Evolutionary conservation across 106 monocot genomes (phyloP).

Genomic region (Dioscorea zingiberensis): DNA sequence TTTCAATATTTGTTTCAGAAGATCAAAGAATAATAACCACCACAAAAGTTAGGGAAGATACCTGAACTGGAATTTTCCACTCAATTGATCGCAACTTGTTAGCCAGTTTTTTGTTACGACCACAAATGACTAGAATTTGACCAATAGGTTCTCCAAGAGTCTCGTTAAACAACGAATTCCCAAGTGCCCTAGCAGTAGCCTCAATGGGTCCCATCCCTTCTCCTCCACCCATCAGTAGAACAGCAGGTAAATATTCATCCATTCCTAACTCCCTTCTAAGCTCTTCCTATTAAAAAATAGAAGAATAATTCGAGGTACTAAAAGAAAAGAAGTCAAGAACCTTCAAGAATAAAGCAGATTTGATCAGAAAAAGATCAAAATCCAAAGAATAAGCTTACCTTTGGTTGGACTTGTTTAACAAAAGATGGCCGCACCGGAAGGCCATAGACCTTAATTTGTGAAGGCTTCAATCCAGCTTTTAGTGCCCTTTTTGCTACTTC

Average conservation of each 20-base stretch:
- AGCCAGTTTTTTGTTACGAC: constrained; percentile 78
- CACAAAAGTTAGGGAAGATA: constrained; percentile 7
- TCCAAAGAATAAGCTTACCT: constrained; percentile 30
- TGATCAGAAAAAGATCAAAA: neutral
- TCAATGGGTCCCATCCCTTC: constrained; percentile 99
- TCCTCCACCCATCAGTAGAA: constrained; percentile 95
- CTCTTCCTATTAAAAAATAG: constrained; percentile 39
- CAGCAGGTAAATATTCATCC: constrained; percentile 87
- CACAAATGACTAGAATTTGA: constrained; percentile 88
- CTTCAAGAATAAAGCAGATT: neutral
- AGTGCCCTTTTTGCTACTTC: constrained; percentile 87
- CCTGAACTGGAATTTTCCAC: constrained; percentile 95
- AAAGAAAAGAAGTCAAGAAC: neutral
- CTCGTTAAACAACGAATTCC: constrained; percentile 60
- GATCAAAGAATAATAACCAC: too few relatives aligned
- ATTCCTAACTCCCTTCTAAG: constrained; percentile 80
- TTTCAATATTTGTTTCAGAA: too few relatives aligned
- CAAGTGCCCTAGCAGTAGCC: constrained; percentile 84
- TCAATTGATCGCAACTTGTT: constrained; percentile 56
- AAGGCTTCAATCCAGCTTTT: constrained; percentile 76
- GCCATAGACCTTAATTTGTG: constrained; percentile 92
- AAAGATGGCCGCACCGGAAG: constrained; percentile 97
- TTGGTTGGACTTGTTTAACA: constrained; percentile 64
- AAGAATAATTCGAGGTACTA: neutral
- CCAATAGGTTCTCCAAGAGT: constrained; percentile 58